Base-by-base conservation (phyloP, 163 green algal genomes). In the Scenedesmus sp. region DNA sequence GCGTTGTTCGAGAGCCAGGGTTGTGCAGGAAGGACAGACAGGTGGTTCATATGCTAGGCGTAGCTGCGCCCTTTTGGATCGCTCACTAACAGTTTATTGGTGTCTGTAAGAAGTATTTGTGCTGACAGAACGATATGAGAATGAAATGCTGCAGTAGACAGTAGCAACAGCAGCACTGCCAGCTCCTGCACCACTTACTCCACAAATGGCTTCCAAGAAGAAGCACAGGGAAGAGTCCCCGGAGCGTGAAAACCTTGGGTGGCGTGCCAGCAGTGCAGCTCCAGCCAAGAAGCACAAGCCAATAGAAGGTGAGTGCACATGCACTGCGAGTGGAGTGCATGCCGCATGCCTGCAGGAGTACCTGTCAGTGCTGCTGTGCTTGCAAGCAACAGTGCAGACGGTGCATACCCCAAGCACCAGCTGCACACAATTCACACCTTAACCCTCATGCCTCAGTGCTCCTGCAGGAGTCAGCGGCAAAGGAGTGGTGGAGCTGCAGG, bases 401-500 rank as follows among this genome's bases (percentile, higher is more conserved):
- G 34, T 18, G 74, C 6, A 3, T 55, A 66, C 2, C 0, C n/a
- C 55, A 8, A 1, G 8, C 1, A 13, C 56, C 2, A 12, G 23
- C 66, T 57, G 46, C 81, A 73, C 8, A 84, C 77, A 76, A 7
- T 7, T 55, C n/a, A 23, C 59, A 56, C 6, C 20, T 84, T 2
- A 46, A 46, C 34, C 34, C 34, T 46, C 34, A 46, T 52, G 8
- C 59, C 10, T 60, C 46, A 66, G 52, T 34, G 8, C 82, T 86
- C 34, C 20, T 59, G 70, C 90, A 93, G 90, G 90, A n/a, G 90
- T 94, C 1, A 91, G 91, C 62, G 74, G 18, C 70, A 90, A 73
- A n/a, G 91, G 91, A 64, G 70, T 94, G 57, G 84, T 92, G 9
- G 91, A 94, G 88, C 84, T 94, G 88, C 91, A 94, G 52, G 91